Percentiles rank a stretch among this genome's conserved stretches.
Evolutionary conservation across 805 yeast species (phyloP).

Genomic region (Yamadazyma akitaensis): DNA sequence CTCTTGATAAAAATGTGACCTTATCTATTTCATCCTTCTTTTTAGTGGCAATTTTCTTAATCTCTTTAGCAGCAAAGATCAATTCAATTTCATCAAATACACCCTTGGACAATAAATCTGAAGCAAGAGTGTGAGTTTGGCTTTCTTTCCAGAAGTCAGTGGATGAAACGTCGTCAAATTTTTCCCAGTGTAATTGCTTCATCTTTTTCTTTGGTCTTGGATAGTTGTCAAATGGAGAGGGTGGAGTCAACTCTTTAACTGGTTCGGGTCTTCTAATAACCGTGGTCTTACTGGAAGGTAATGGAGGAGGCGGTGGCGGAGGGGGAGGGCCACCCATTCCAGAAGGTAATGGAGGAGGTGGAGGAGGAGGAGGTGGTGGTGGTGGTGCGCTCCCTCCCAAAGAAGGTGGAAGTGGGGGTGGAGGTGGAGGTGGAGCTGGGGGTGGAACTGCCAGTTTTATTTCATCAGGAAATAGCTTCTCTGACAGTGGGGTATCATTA

Average conservation of each 20-base stretch:
- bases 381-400: slow-evolving; percentile 15
- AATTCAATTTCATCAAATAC: slow-evolving; percentile 62
- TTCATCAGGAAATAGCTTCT: neutral
- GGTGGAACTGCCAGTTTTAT: slow-evolving; percentile 19
- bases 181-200: slow-evolving; percentile 84
- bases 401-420: slow-evolving; percentile 16
- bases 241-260: slow-evolving; percentile 6
- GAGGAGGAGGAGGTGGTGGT: slow-evolving; percentile 21
- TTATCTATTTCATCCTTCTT: slow-evolving; percentile 44
- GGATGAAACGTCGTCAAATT: slow-evolving; percentile 47
- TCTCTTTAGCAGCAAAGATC: slow-evolving; percentile 57
- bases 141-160: slow-evolving; percentile 62
- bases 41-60: slow-evolving; percentile 41
- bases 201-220: slow-evolving; percentile 60
- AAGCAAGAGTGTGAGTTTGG: slow-evolving; percentile 43
- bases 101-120: slow-evolving; percentile 54
- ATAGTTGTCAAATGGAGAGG: slow-evolving; percentile 39
- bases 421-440: slow-evolving; percentile 21
- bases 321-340: slow-evolving; percentile 23
- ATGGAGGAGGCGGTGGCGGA: slow-evolving; percentile 26
- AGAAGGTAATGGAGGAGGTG: slow-evolving; percentile 14
- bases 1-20: slow-evolving; percentile 60
- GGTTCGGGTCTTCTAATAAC: slow-evolving; percentile 14
- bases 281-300: slow-evolving; percentile 20
- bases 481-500: slow-evolving; percentile 6